Base-by-base conservation (phyloP, 495 filamentous ascomycete genomes). In the Pseudoneurospora amorphoporcata region DNA sequence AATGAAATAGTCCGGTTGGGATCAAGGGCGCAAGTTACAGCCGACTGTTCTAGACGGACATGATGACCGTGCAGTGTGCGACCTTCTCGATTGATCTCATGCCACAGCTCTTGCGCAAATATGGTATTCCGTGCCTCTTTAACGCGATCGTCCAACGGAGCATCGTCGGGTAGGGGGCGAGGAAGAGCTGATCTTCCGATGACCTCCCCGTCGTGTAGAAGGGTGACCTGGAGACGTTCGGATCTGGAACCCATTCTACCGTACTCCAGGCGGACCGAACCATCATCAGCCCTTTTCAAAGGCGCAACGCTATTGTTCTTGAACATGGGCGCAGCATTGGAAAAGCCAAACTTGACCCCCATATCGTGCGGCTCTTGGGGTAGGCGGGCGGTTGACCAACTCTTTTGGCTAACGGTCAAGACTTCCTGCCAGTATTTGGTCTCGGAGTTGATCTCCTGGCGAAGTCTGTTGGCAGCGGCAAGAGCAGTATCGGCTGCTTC, bases 91-190 rank as follows among this genome's bases (percentile, higher is more conserved):
- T 90, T 88, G 29, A 99, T 80, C 80, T 98, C 95, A 74, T 97
- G 90, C 85, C 94, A 97, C n/a, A 99, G 81, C 78, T 99, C 96
- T 76, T 97, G 91, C 70, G 94, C 92, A 77, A 92, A 98, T 2
- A 97, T 84, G 71, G 92, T 94, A 79, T 99, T 91, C 38, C 94
- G 90, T 12, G 94, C 93, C 75, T 93, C 90, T 19, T 90, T 86
- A 61, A 98, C 92, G 8, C 87, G 87, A 42, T 89, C 84, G 73
- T 94, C 89, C 35, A 84, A 73, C 68, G 76, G 82, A 35, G 79
- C 78, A 71, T 77, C 78, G 74, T 75, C 84, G 71, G 79, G 78
- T 41, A 80, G 77, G 58, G 81, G 82, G 29, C 73, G 71, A 7
- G 84, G 82, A 0, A 87, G 74, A 37, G 75, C 77, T 2, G 88